Evolutionary conservation across 108 stramenopile species (phyloP).

Genomic region (Stephanodiscus triporus): DNA sequence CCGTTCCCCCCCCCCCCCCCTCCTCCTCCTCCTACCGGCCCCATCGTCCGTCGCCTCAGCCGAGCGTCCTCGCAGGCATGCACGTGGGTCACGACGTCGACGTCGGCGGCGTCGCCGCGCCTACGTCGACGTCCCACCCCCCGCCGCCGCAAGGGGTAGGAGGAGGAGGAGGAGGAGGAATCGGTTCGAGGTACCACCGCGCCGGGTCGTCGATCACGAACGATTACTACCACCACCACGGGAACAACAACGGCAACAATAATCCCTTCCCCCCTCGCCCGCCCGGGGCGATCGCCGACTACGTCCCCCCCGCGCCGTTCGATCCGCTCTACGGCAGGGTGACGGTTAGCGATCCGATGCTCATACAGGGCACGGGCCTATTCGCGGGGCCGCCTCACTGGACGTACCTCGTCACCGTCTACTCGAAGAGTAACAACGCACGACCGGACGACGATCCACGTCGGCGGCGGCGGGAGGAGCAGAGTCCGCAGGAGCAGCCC

Average conservation of each 20-base stretch:
- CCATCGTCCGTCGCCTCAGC: no score
- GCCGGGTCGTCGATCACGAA: neutral
- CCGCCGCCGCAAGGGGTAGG: no score
- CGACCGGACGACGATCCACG: no score
- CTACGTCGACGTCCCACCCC: neutral
- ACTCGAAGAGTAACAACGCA: conserved; percentile 42
- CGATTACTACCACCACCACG: conserved; percentile 6
- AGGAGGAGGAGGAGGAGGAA: no score
- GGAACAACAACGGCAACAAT: conserved; percentile 10
- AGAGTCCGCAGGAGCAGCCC: conserved; percentile 20
- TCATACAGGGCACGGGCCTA: conserved; percentile 63
- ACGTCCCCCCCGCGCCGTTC: conserved; percentile 52
- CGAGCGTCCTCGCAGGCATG: conserved; percentile 43
- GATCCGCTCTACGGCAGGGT: conserved; percentile 61
- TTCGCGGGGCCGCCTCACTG: conserved; percentile 73
- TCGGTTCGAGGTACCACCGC: neutral
- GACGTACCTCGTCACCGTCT: conserved; percentile 77
- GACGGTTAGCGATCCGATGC: conserved; percentile 65
- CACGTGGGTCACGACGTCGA: conserved; percentile 42
- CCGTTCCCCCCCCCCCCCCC: neutral
- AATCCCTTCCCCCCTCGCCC: neutral
- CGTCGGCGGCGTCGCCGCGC: conserved; percentile 20
- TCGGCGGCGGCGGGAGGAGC: no score
- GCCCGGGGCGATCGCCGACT: conserved; percentile 10
- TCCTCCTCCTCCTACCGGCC: no score